These are phyloP conservation scores for Saussurea involucrata DNA, from an alignment of 129 eudicot genomes.

Conservation along the genomic window DNA sequence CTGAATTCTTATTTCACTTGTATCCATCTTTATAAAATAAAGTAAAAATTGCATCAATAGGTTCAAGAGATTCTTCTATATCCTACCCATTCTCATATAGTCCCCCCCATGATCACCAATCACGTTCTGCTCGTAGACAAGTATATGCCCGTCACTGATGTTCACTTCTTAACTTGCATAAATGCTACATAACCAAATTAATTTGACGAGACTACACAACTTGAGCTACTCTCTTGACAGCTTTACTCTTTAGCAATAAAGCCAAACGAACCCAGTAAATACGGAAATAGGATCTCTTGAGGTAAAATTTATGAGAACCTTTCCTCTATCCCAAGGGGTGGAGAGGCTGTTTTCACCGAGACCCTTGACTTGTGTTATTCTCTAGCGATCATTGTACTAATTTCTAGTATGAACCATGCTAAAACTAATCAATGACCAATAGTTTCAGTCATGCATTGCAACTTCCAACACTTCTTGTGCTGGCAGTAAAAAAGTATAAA, in stretches of 20 bases:
- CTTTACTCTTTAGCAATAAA: slow-evolving; percentile 1
- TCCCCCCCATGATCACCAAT: not conserved
- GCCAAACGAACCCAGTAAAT: not conserved
- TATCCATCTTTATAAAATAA: not conserved
- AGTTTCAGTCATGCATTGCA: not conserved
- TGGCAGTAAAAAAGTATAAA: not conserved
- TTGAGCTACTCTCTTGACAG: not conserved
- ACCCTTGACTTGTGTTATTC: not conserved
- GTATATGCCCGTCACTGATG: not conserved
- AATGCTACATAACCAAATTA: slow-evolving; percentile 1
- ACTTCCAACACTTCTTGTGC: not conserved
- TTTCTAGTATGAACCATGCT: not conserved
- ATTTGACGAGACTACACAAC: not conserved
- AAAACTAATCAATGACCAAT: not conserved
- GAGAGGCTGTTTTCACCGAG: not conserved
- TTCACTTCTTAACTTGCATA: not conserved
- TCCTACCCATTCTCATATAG: not conserved
- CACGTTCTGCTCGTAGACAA: not conserved
- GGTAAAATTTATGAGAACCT: too few species aligned
- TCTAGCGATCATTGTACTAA: not conserved
- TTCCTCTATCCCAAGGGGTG: not conserved
- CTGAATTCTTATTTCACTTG: not conserved
- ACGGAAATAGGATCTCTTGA: not conserved
- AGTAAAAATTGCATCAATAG: not conserved
- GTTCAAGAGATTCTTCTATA: not conserved